phyloP scores from a whole-genome alignment of 371 early-diverging fungal genomes.

The Quaeritorhiza haematococci region DNA sequence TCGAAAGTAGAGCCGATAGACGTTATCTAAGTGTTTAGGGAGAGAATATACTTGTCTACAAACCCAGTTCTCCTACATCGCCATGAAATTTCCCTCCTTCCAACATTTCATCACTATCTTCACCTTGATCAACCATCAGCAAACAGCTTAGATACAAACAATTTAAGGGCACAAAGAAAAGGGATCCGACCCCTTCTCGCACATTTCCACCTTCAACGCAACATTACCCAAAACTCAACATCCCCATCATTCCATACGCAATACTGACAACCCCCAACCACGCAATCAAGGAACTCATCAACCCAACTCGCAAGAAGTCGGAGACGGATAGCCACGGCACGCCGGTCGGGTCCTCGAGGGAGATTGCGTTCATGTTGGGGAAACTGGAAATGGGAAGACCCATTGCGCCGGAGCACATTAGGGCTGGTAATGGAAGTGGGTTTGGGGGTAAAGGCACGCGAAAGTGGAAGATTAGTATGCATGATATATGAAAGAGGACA shows the following conservation, averaged over 20 bases:
- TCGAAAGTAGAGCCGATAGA: no score
- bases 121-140: no score
- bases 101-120: no score
- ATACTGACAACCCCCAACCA: constrained; percentile 68
- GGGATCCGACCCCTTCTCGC: no score
- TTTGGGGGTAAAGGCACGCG: no score
- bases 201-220: no score
- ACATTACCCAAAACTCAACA: constrained; percentile 33
- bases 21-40: no score
- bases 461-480: constrained; percentile 3
- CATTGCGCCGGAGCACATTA: constrained; percentile 85
- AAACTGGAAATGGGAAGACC: constrained; percentile 85
- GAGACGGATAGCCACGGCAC: constrained; percentile 72
- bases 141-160: no score
- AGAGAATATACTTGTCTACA: no score
- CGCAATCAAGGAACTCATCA: constrained; percentile 69
- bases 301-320: constrained; percentile 83
- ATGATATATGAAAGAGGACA: not conserved
- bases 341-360: constrained; percentile 88
- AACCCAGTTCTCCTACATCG: no score
- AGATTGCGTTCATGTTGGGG: constrained; percentile 95
- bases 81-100: no score
- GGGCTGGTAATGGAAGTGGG: constrained; percentile 28
- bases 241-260: constrained; percentile 66
- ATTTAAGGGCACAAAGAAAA: no score